Base-by-base conservation (phyloP, 768 basidiomycete species). In the Leccinum uliginosum region DNA sequence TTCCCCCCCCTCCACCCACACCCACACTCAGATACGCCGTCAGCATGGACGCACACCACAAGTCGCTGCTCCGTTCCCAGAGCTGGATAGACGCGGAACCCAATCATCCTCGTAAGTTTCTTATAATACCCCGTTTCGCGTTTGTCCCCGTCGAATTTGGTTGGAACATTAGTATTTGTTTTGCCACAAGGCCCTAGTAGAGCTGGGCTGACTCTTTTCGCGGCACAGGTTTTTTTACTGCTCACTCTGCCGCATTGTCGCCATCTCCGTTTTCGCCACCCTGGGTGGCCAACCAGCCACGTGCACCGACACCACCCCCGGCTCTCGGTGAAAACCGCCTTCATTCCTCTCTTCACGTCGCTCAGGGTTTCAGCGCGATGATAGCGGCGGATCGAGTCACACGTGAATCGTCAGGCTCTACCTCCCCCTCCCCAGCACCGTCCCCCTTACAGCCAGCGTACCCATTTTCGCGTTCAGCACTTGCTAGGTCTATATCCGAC, bases 401-500 rank as follows among this genome's bases (percentile, higher is more conserved):
- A 12, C 45, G 55, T n/a, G 61, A 67, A 35, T 53, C 44, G 30
- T 15, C 53, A 40, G 38, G 38, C 35, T 30, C 49, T 29, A 45
- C 60, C 55, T 19, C 53, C 66, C 15, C 67, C 69, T n/a, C 62
- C 34, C 59, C 62, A 21, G 59, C 66, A 45, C 63, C 61, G 30
- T 64, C 67, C 24, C 62, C 70, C 23, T 62, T 69, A 50, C 67
- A 62, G 19, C 43, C 59, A 10, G 57, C 58, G 26, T 63, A 61
- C 49, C 67, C 67, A 1, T 65, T 66, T 26, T 63, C 65, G 50
- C 76, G 73, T 57, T 69, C 73, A 11, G 67, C 67, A 56, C 67
- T 76, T 23, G 68, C 72, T 38, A 75, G 74, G 59, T 73, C 75
- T 50, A 71, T 69, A 38, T 77, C 75, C 34, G 78, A 77, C 51